Conservation (phyloP, 2,329 filamentous ascomycete genomes). For the Ophiosphaerella korrae region DNA sequence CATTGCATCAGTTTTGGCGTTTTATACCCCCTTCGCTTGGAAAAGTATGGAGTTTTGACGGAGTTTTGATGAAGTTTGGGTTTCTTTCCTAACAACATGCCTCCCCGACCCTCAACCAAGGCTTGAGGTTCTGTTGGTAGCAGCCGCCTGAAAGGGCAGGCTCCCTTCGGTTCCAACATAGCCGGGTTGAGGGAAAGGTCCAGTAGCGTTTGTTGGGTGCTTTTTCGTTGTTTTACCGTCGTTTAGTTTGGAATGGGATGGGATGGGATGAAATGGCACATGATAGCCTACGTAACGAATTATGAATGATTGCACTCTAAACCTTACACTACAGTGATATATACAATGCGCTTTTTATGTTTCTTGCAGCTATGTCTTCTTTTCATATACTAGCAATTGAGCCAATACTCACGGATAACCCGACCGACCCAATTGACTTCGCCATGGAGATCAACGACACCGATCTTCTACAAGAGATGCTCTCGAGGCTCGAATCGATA, state of each 20-base stretch:
- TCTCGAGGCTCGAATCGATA: no score
- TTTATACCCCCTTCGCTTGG: conserved; percentile 2
- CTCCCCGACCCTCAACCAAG: conserved; percentile 6
- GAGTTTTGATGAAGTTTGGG: conserved; percentile 16
- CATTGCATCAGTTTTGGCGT: conserved; percentile 10
- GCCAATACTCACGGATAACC: no score
- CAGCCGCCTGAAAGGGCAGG: conserved; percentile 21
- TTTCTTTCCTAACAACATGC: not conserved
- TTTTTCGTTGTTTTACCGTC: not conserved
- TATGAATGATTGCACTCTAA: not conserved
- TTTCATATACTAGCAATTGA: no score
- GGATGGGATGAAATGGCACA: not conserved
- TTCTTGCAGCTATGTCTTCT: no score
- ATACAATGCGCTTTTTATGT: no score
- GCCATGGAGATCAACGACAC: no score
- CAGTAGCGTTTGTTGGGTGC: not conserved
- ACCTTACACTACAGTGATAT: not conserved
- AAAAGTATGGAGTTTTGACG: not conserved
- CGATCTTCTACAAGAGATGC: no score
- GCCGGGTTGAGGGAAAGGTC: conserved; percentile 13
- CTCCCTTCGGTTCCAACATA: conserved; percentile 20
- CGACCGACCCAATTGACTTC: no score
- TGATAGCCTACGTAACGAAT: not conserved
- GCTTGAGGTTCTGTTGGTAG: conserved; percentile 20
- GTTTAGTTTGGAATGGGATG: not conserved